A percentile compares a stretch with the other conserved stretches of the same genome.
Conservation (phyloP, 768 basidiomycete species). For the Naematelia aurantialba region DNA sequence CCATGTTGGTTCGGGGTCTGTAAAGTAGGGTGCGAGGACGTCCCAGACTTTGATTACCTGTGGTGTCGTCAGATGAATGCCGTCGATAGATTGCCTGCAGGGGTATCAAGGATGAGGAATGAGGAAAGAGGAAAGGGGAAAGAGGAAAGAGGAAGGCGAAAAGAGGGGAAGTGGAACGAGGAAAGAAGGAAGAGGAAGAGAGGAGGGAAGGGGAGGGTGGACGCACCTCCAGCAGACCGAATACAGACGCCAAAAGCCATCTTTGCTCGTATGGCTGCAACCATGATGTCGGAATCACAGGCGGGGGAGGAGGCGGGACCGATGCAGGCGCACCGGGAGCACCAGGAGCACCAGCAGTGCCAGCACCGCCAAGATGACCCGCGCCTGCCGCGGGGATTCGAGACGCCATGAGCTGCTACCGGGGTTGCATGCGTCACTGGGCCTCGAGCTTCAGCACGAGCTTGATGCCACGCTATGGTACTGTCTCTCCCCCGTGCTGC, state of each 20-base stretch:
- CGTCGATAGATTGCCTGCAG: neutral
- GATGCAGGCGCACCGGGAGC: neutral
- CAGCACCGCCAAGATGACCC: too few species aligned
- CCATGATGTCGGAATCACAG: slow-evolving; percentile 70
- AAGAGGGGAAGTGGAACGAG: too few species aligned
- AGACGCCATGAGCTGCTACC: neutral
- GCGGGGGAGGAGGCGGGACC: slow-evolving; percentile 33
- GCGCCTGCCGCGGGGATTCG: neutral
- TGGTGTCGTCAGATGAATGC: slow-evolving; percentile 2
- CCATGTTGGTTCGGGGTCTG: slow-evolving; percentile 52
- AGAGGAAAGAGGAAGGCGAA: too few species aligned
- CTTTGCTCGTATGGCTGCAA: slow-evolving; percentile 75
- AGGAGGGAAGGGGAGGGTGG: too few species aligned
- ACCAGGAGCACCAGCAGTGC: slow-evolving; percentile 8
- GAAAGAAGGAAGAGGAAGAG: too few species aligned
- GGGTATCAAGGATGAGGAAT: too few species aligned
- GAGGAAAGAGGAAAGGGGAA: too few species aligned
- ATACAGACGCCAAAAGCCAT: slow-evolving; percentile 71
- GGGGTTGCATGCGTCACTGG: neutral
- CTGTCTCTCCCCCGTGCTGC: too few species aligned
- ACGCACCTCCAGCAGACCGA: slow-evolving; percentile 69
- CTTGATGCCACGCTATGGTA: too few species aligned
- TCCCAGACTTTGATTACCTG: slow-evolving; percentile 76
- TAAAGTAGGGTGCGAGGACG: slow-evolving; percentile 59
- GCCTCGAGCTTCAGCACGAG: neutral